These are phyloP conservation scores for Porphyra umbilicalis DNA, from an alignment of 31 red algal genomes.

Conservation along the genomic window DNA sequence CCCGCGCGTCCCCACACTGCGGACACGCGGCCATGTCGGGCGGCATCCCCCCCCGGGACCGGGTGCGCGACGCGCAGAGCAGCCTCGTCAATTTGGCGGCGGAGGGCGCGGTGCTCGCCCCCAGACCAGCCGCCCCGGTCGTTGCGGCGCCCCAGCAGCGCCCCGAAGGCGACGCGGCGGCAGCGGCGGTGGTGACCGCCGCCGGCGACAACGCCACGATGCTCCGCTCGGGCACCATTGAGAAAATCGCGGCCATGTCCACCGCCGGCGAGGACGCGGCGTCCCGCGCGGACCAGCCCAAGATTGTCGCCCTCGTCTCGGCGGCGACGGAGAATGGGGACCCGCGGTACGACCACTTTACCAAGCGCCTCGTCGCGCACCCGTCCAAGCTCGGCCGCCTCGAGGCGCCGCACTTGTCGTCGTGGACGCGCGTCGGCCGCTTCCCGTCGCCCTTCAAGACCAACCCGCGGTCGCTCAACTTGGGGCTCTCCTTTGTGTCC, in stretches of 20 bases:
- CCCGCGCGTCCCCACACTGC: too few species aligned
- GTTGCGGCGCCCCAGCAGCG: background rate
- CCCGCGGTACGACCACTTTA: slow-evolving; percentile 34
- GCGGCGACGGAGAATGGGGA: slow-evolving; percentile 8
- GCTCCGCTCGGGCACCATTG: background rate
- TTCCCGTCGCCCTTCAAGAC: slow-evolving; percentile 81
- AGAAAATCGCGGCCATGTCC: background rate
- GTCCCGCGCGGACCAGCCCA: slow-evolving; percentile 35
- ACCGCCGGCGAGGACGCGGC: slow-evolving; percentile 22
- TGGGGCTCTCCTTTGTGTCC: slow-evolving; percentile 72
- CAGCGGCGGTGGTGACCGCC: too few species aligned
- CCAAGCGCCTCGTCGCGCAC: slow-evolving; percentile 40
- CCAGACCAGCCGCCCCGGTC: background rate
- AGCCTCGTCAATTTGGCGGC: background rate
- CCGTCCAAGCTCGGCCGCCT: slow-evolving; percentile 9
- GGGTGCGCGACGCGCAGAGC: background rate
- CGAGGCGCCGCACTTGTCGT: slow-evolving; percentile 30
- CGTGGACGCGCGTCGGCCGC: slow-evolving; percentile 41
- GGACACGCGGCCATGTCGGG: background rate
- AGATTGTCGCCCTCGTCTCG: slow-evolving; percentile 26
- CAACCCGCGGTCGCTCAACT: slow-evolving; percentile 45
- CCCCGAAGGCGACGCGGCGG: too few species aligned
- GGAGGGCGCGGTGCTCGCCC: background rate
- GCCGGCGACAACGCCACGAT: background rate
- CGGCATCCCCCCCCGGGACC: background rate